Percentiles rank a stretch among this genome's conserved stretches.
Evolutionary conservation across 768 basidiomycete genomes (phyloP).

Genomic region (Hirschioporus abietinus): DNA sequence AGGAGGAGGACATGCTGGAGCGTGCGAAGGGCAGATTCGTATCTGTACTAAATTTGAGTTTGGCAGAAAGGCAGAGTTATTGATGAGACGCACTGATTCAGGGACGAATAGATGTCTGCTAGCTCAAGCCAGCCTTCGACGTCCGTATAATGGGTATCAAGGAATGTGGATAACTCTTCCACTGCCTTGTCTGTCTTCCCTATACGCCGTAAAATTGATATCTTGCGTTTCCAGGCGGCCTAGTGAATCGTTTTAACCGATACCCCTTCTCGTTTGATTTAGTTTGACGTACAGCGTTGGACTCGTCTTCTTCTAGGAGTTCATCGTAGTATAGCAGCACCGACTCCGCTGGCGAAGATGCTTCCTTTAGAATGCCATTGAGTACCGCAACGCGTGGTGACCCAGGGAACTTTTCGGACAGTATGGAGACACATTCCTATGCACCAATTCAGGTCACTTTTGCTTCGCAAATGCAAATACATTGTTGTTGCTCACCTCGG

Average conservation of each 20-base stretch:
- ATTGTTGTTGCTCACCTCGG: constrained; percentile 52
- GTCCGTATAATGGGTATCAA: constrained; percentile 88
- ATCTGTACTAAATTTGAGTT: constrained; percentile 39
- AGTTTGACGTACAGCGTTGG: constrained; percentile 56
- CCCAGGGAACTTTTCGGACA: constrained; percentile 63
- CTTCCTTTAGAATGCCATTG: constrained; percentile 75
- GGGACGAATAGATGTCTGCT: constrained; percentile 69
- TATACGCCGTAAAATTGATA: constrained; percentile 60
- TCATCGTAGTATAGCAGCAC: constrained; percentile 61
- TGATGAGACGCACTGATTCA: constrained; percentile 55
- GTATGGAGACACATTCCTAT: constrained; percentile 58
- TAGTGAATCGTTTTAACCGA: constrained; percentile 16
- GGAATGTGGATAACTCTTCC: constrained; percentile 61
- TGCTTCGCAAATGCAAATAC: constrained; percentile 15
- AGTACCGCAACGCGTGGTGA: constrained; percentile 80
- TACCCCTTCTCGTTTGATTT: constrained; percentile 3
- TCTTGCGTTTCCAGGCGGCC: constrained; percentile 79
- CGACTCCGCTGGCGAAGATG: constrained; percentile 46
- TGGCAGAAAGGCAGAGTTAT: background rate
- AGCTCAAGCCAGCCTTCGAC: constrained; percentile 86
- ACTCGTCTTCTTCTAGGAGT: constrained; percentile 56
- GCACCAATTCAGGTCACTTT: background rate
- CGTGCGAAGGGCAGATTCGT: constrained; percentile 64
- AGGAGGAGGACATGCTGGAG: constrained; percentile 79
- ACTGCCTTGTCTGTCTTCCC: constrained; percentile 64